Evolutionary conservation across 2,329 filamentous ascomycete genomes (phyloP).

Genomic region (Xylaria sp.): DNA sequence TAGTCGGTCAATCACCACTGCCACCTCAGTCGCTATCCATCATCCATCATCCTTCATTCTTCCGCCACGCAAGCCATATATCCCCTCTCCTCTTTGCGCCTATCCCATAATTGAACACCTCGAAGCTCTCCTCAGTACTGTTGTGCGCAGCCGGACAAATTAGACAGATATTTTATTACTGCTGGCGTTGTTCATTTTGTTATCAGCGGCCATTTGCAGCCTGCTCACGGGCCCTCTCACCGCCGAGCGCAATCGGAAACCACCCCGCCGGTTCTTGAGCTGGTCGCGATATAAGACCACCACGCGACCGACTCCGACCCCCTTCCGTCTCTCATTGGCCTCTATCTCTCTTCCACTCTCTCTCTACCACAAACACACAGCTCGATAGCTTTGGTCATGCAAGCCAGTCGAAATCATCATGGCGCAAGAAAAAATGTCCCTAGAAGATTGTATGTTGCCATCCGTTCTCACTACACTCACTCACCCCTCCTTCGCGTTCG

Average conservation of each 20-base stretch:
- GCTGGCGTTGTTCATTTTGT: background rate
- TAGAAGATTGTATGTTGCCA: conserved; percentile 81
- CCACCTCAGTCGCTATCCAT: conserved; percentile 32
- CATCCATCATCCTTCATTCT: background rate
- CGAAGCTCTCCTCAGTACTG: background rate
- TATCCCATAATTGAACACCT: conserved; percentile 15
- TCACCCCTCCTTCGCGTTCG: conserved; percentile 12
- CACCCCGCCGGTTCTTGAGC: conserved; percentile 27
- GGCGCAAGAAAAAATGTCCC: conserved; percentile 81
- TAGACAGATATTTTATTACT: background rate
- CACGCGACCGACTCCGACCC: background rate
- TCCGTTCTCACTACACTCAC: background rate
- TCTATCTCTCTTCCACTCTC: background rate
- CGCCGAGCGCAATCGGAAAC: conserved; percentile 36
- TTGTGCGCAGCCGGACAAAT: background rate
- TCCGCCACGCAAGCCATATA: conserved; percentile 25
- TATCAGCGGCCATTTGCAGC: background rate
- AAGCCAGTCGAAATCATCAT: conserved; percentile 65
- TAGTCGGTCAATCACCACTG: conserved; percentile 21
- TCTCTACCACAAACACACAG: background rate
- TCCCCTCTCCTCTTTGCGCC: conserved; percentile 16
- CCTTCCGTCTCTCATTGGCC: conserved; percentile 16
- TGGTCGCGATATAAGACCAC: conserved; percentile 2
- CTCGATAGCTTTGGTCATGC: conserved; percentile 41
- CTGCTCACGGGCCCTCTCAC: conserved; percentile 20